Base-by-base conservation (phyloP, 306 rosid species). In the Gastrolobium villosum region DNA sequence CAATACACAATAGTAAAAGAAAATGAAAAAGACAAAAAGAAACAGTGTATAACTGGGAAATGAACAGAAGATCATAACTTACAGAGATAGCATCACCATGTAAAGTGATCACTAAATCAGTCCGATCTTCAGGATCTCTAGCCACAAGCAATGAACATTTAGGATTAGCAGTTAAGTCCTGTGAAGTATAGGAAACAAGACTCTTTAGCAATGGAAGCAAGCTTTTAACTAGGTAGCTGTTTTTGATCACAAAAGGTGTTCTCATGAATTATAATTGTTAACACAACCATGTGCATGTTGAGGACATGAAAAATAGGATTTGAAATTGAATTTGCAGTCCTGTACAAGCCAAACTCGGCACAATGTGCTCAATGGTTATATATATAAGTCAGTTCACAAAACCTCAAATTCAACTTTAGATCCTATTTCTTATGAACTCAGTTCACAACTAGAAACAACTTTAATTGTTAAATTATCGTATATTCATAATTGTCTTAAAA, bases 101-200 rank as follows among this genome's bases (percentile, higher is more conserved):
- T 77, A 92, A 62, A 67, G 95, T 91, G 78, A 95, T 89, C 74
- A 89, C 88, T 86, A 95, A 82, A 87, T 91, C 96, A 82, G 92
- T 90, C 88, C 97, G 88, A 84, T 95, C 98, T 65, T 91, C 98
- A 20, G 92, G 92, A 84, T 95, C 97, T 88, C 89, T 89, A 68
- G 97, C 92, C 81, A 95, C 85, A 74, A 95, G 97, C 83, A 95
- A 83, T 15, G 99, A 89, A 78, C 99, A 95, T 87, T 92, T 91
- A 52, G 90, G 87, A 75, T 89, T 92, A 46, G 82, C 87, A 64
- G 87, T 64, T 70, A 95, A 83, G 82, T 92, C 96, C 99, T 95
- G 86, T 54, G 63, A 52, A 77, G 46, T 53, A 71, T 40, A 82
- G 55, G 62, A 74, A 79, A 65, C 13, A 65, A 31, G 45, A 43